Base-by-base conservation (phyloP, 768 basidiomycete species). In the Suillus ampliporus region DNA sequence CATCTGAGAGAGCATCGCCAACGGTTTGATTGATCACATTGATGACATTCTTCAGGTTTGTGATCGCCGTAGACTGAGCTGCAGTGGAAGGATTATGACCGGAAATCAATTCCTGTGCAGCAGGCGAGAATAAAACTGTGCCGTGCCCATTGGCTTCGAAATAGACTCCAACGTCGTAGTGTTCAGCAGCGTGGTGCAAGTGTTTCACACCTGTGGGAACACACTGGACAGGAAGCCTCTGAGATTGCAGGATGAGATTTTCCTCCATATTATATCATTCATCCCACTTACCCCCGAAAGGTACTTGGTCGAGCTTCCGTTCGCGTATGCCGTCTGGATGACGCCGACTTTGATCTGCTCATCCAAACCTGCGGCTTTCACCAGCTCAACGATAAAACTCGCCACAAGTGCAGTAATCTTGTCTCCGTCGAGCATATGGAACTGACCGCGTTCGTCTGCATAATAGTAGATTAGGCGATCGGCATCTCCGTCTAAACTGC, bases 131-230 rank as follows among this genome's bases (percentile, higher is more conserved):
- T 60, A 99, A 77, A 52, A 99, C 94, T 3, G 97, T 99, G 37
- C 97, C 97, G 69, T 99, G 97, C 3, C 97, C 97, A 73, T 99
- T 99, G 38, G 97, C 97, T 76, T 99, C 97, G 70, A 99, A 99
- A 78, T 99, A 99, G 50, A 99, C 94, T n/a, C 97, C 97, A 60
- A 99, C 84, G 72, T 94, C 86, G 76, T 90, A 99, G 69, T 89
- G 86, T 69, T 96, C 94, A 13, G 97, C 97, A 17, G 96, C 97
- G 72, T 98, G 96, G 74, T 99, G 97, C 53, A 99, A 86, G 74
- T 99, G 92, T 77, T 99, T 99, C 64, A 99, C 97, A 31, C 97
- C 97, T 17, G 97, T 99, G 2, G 94, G 82, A 8, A 97, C 95
- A 73, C 97, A 99, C 71, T 89, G 90, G 26, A 99, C 95, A 43